These are phyloP conservation scores for Aspergillus heteromorphus DNA, from an alignment of 495 filamentous ascomycete genomes.

Conservation along the genomic window DNA sequence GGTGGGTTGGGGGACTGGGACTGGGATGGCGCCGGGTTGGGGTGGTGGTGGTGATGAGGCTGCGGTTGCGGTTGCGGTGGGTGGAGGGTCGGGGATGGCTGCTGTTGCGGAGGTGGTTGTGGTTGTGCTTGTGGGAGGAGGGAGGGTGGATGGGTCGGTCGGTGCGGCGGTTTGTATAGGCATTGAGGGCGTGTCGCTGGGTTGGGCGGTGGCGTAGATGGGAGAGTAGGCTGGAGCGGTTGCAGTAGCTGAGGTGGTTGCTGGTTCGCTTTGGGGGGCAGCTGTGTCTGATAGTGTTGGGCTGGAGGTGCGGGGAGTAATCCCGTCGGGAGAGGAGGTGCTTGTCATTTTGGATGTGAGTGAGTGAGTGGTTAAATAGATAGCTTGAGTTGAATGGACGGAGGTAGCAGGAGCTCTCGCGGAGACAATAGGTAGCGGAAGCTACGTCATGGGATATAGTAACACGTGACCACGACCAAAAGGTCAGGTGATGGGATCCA, in stretches of 20 bases:
- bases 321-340: background rate
- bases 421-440: conserved; percentile 17
- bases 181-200: conserved; percentile 26
- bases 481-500: background rate
- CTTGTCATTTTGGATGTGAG: background rate
- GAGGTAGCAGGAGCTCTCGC: background rate
- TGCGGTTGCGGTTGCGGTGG: background rate
- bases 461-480: background rate
- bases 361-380: background rate
- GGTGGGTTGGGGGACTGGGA: conserved; percentile 2
- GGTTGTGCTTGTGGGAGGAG: conserved; percentile 16
- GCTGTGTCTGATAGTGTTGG: conserved; percentile 15
- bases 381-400: background rate
- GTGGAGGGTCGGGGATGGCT: conserved; percentile 6
- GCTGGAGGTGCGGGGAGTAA: background rate
- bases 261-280: conserved; percentile 31
- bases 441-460: conserved; percentile 20
- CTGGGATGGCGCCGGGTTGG: conserved; percentile 54
- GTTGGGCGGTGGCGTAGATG: conserved; percentile 44
- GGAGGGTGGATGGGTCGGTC: conserved; percentile 16
- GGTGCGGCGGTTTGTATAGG: conserved; percentile 5
- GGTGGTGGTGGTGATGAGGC: conserved; percentile 46
- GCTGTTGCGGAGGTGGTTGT: conserved; percentile 17
- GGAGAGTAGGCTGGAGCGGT: conserved; percentile 36
- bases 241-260: conserved; percentile 25